Percentiles rank a stretch among this genome's conserved stretches.
Conservation (phyloP, 148 eudicot species). For the Arctostaphylos glauca region DNA sequence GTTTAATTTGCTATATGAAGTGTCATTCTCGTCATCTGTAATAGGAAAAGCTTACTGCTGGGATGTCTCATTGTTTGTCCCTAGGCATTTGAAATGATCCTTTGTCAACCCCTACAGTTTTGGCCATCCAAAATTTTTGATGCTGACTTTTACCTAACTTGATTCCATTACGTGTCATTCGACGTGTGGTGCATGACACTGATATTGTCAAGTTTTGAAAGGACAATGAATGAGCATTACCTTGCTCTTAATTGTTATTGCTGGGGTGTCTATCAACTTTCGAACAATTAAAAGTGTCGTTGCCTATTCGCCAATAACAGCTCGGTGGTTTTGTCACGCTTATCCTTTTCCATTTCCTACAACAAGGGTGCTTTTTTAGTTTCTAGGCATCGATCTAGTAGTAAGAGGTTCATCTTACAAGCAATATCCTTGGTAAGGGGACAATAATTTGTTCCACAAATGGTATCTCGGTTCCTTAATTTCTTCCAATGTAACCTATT, state of each 20-base stretch:
- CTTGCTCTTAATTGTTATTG: conserved; percentile 12
- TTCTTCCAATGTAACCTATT: conserved; percentile 20
- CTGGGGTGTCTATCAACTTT: conserved; percentile 15
- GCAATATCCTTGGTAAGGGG: conserved; percentile 33
- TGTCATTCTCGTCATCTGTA: neutral
- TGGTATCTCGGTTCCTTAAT: conserved; percentile 17
- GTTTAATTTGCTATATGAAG: neutral
- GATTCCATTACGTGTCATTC: neutral
- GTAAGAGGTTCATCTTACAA: conserved; percentile 33
- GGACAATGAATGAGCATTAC: conserved; percentile 13
- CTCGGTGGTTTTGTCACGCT: conserved; percentile 22
- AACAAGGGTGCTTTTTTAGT: conserved; percentile 31
- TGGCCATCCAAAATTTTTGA: neutral
- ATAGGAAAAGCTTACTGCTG: neutral
- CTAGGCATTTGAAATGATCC: neutral
- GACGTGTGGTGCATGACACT: conserved; percentile 7
- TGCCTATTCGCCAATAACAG: conserved; percentile 13
- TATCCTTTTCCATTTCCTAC: conserved; percentile 19
- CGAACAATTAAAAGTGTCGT: conserved; percentile 35
- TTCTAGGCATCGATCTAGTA: conserved; percentile 30
- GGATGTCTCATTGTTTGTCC: neutral
- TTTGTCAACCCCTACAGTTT: neutral
- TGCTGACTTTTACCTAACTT: neutral
- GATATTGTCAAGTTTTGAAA: conserved; percentile 6
- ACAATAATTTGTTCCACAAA: conserved; percentile 5